phyloP scores from a whole-genome alignment of 768 basidiomycete species.

The Phylloporus sp. region DNA sequence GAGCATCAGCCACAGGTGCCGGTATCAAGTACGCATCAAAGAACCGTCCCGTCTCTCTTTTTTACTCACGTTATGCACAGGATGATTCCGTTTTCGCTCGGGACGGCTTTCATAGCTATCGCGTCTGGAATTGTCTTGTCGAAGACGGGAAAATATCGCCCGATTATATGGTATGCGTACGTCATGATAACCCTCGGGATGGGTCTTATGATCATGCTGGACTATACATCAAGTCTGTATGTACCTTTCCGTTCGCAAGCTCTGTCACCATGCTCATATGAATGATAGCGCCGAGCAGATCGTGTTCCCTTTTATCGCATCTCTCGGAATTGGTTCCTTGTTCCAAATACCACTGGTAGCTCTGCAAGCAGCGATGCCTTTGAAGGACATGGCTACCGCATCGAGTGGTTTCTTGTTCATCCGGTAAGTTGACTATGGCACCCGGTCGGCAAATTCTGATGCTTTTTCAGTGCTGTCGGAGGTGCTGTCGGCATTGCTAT shows the following conservation, averaged over 20 bases:
- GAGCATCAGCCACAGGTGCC: constrained; percentile 65
- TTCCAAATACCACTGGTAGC: constrained; percentile 68
- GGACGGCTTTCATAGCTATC: constrained; percentile 48
- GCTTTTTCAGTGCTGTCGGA: constrained; percentile 50
- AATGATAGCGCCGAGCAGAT: constrained; percentile 52
- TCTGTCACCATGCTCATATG: constrained; percentile 3
- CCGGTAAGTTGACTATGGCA: constrained; percentile 35
- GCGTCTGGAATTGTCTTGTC: constrained; percentile 54
- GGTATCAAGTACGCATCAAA: constrained; percentile 53
- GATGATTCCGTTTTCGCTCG: constrained; percentile 73
- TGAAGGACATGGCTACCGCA: constrained; percentile 81
- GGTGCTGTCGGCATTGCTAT: constrained; percentile 74
- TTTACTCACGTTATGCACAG: constrained; percentile 30
- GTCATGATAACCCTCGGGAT: constrained; percentile 55
- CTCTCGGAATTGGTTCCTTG: constrained; percentile 58
- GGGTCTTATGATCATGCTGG: constrained; percentile 72
- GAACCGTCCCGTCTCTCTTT: not conserved
- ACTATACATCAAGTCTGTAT: constrained; percentile 43
- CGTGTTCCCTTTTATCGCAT: constrained; percentile 61
- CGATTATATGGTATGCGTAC: constrained; percentile 58
- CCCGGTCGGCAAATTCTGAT: not conserved
- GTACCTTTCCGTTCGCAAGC: not conserved
- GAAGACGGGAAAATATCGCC: constrained; percentile 53
- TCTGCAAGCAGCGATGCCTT: constrained; percentile 82
- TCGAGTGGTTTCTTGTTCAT: constrained; percentile 69